phyloP scores from a whole-genome alignment of 257 asterid genomes.

The Nyctanthes arbortristis region DNA sequence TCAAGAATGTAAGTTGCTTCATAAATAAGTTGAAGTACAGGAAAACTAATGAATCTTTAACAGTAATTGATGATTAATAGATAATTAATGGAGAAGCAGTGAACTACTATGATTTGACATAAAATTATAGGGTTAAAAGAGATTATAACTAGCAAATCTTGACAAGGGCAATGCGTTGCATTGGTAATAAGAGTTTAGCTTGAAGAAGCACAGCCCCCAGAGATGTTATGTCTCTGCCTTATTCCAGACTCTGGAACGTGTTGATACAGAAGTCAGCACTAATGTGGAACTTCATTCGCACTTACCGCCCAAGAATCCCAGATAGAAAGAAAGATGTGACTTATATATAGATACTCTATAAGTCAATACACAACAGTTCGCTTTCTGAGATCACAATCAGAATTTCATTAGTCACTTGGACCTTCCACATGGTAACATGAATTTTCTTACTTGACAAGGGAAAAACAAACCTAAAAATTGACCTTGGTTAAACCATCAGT shows the following conservation, averaged over 20 bases:
- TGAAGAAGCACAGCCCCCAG: not conserved
- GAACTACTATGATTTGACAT: not conserved
- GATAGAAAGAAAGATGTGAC: not conserved
- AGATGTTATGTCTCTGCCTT: not conserved
- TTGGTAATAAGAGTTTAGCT: not conserved
- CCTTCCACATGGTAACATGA: slow-evolving; percentile 8
- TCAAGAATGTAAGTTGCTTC: too few species aligned
- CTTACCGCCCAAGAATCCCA: not conserved
- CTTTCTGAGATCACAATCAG: not conserved
- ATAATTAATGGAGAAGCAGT: not conserved
- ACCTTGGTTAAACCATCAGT: too few species aligned
- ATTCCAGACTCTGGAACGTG: not conserved
- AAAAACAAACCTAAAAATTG: not conserved
- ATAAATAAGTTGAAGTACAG: too few species aligned
- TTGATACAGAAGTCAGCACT: not conserved
- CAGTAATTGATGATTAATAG: not conserved
- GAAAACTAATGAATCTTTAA: not conserved
- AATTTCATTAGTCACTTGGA: not conserved
- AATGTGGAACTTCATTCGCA: not conserved
- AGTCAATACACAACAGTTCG: not conserved
- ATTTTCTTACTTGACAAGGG: not conserved
- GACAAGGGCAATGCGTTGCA: not conserved
- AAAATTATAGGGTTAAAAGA: not conserved
- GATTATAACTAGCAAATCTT: not conserved
- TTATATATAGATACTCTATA: not conserved